Conservation (phyloP, 2,329 filamentous ascomycete genomes). For the Botrytis fabae region DNA sequence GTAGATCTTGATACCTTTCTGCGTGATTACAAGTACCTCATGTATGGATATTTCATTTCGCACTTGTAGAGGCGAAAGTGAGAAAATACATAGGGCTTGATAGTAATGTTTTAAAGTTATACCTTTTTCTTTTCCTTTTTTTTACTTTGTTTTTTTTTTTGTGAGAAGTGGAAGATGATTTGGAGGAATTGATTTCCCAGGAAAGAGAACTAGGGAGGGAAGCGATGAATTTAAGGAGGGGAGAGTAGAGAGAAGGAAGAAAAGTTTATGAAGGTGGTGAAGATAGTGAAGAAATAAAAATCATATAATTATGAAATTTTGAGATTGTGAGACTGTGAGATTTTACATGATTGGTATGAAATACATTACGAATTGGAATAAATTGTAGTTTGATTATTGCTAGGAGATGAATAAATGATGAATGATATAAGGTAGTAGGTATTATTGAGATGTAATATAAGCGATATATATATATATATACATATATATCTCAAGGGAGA, state of each 20-base stretch:
- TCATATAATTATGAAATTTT: neutral
- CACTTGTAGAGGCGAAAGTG: neutral
- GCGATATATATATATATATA: no score
- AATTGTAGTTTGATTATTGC: fast-evolving
- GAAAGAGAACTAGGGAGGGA: neutral
- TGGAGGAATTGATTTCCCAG: neutral
- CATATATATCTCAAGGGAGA: no score
- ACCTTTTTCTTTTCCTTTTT: neutral
- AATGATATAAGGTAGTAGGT: no score
- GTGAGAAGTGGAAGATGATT: neutral
- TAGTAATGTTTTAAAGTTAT: conserved; percentile 15
- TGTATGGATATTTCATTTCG: conserved; percentile 14
- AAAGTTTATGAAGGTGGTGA: neutral
- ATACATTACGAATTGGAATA: neutral
- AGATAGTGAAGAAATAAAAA: neutral
- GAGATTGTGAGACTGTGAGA: neutral
- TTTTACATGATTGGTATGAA: neutral
- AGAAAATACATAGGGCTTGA: neutral
- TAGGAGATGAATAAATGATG: no score
- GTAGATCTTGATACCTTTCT: conserved; percentile 9
- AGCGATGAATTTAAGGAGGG: neutral
- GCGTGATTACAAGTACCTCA: neutral
- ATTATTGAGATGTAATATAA: no score
- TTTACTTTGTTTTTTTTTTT: neutral
- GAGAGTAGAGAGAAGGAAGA: neutral